A percentile compares a stretch with the other conserved stretches of the same genome.
phyloP scores from a whole-genome alignment of 192 early-diverging fungal genomes.

The Chytriomyces sp. region DNA sequence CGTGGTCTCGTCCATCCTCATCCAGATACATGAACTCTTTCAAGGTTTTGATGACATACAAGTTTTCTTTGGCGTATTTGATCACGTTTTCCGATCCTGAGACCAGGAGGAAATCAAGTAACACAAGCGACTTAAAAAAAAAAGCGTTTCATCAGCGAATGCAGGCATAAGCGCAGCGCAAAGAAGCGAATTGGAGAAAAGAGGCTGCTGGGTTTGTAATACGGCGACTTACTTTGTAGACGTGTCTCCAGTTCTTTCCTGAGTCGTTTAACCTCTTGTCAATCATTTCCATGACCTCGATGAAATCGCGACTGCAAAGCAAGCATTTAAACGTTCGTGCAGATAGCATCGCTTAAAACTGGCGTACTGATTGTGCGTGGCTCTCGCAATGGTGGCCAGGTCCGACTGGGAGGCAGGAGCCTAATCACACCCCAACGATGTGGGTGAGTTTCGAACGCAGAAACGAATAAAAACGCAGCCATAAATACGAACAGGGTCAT shows the following conservation, averaged over 20 bases:
- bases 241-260: constrained; percentile 98
- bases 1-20: constrained; percentile 90
- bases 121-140: constrained; percentile 52
- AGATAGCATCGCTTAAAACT: background rate
- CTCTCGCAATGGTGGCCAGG: constrained; percentile 86
- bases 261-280: constrained; percentile 97
- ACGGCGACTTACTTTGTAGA: constrained; percentile 79
- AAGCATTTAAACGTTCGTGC: background rate
- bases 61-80: constrained; percentile 84
- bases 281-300: constrained; percentile 97
- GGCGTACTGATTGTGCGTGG: constrained; percentile 82
- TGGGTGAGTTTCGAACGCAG: constrained; percentile 1
- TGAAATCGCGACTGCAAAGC: constrained; percentile 74
- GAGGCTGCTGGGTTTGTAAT: background rate
- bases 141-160: background rate
- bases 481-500: constrained; percentile 52
- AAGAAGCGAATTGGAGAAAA: background rate
- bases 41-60: constrained; percentile 93
- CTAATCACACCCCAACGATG: constrained; percentile 3
- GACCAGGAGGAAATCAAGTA: constrained; percentile 86
- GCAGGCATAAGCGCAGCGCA: background rate
- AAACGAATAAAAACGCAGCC: background rate
- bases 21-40: constrained; percentile 97
- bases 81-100: constrained; percentile 87
- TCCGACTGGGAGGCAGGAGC: constrained; percentile 74